Percentiles rank a stretch among this genome's conserved stretches.
These are phyloP conservation scores for Boletellus deceptivus DNA, from an alignment of 1,284 basidiomycete genomes.

Conservation along the genomic window DNA sequence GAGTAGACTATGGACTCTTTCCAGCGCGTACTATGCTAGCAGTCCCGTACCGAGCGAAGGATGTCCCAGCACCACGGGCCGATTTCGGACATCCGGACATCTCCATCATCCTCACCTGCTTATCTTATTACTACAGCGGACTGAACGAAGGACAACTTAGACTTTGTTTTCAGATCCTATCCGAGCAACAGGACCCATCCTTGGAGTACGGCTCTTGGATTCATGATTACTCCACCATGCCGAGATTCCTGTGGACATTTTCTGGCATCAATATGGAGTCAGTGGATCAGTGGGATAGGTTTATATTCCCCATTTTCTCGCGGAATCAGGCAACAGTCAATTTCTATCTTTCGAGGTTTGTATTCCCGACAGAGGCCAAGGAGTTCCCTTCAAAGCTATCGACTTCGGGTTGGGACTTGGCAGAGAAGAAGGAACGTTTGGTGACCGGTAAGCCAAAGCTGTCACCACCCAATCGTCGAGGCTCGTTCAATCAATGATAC, in stretches of 20 bases:
- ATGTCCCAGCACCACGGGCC: conserved; percentile 44
- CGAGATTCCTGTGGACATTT: conserved; percentile 31
- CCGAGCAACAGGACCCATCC: conserved; percentile 42
- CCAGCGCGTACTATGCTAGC: conserved; percentile 42
- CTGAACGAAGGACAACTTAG: conserved; percentile 38
- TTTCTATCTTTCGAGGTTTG: conserved; percentile 44
- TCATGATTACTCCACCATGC: conserved; percentile 18
- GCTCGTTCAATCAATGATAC: not conserved
- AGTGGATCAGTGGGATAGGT: conserved; percentile 29
- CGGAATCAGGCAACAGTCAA: conserved; percentile 42
- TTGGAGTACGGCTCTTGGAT: conserved; percentile 46
- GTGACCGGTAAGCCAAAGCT: conserved; percentile 15
- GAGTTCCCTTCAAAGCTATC: conserved; percentile 45
- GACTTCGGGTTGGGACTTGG: not conserved
- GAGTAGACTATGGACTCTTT: conserved; percentile 53
- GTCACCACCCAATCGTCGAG: too few species aligned
- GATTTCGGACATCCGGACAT: conserved; percentile 56
- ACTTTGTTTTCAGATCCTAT: conserved; percentile 38
- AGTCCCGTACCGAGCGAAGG: conserved; percentile 52
- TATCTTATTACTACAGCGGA: conserved; percentile 50
- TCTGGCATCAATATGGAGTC: conserved; percentile 26
- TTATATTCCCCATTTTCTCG: conserved; percentile 37
- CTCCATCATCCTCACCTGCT: conserved; percentile 43
- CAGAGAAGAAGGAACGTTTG: conserved; percentile 24
- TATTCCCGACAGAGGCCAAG: conserved; percentile 49